Conservation (phyloP, 768 basidiomycete species). For the Clitopilus hobsonii region DNA sequence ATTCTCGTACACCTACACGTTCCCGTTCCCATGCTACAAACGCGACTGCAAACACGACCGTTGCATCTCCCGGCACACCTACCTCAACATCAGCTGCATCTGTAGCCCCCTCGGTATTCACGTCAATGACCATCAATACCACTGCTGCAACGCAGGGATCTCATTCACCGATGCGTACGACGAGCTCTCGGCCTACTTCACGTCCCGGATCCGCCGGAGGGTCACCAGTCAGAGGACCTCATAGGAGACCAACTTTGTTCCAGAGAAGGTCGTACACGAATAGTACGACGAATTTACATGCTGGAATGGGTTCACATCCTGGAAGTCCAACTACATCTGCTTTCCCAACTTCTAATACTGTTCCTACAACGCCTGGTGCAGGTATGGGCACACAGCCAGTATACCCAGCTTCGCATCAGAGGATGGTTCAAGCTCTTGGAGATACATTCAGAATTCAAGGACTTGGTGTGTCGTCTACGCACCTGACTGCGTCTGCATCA, state of each 20-base stretch:
- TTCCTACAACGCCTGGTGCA: neutral
- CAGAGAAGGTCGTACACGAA: neutral
- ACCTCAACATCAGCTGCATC: neutral
- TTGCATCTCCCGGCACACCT: neutral
- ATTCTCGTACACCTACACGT: constrained; percentile 2
- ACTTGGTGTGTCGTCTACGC: constrained; percentile 11
- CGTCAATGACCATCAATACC: neutral
- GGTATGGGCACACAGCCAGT: neutral
- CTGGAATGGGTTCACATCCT: neutral
- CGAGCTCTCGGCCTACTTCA: neutral
- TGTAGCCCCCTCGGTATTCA: neutral
- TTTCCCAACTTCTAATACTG: neutral
- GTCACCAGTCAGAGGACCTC: neutral
- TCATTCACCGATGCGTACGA: neutral
- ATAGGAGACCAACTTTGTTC: neutral
- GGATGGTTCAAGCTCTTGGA: constrained; percentile 41
- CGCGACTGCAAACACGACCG: neutral
- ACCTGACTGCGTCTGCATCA: constrained; percentile 4
- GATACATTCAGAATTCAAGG: constrained; percentile 54
- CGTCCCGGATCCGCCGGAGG: neutral
- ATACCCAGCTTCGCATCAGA: constrained; percentile 21
- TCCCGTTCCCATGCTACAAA: neutral
- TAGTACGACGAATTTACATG: neutral
- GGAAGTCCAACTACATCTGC: neutral
- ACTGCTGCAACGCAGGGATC: neutral